These are phyloP conservation scores for Pythium utonaiense DNA, from an alignment of 352 stramenopile species.

Conservation along the genomic window DNA sequence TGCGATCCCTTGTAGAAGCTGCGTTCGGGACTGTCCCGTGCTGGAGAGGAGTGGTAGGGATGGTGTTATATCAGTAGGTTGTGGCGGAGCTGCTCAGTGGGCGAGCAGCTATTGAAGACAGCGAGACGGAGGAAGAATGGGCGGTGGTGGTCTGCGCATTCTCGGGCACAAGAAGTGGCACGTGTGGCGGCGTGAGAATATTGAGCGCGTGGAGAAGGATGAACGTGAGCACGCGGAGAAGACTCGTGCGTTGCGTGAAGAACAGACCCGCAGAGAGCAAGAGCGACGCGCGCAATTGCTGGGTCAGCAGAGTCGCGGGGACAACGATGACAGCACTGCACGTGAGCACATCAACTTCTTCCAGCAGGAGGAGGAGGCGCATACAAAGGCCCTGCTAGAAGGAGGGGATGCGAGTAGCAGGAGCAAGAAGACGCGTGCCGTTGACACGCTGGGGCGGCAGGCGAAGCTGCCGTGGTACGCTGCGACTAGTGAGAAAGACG, in stretches of 20 bases:
- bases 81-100: too few species aligned
- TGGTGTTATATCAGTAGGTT: slow-evolving; percentile 6
- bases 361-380: slow-evolving; percentile 21
- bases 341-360: slow-evolving; percentile 27
- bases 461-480: slow-evolving; percentile 25
- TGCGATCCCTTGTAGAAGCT: background rate
- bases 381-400: slow-evolving; percentile 22
- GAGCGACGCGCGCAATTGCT: slow-evolving; percentile 21
- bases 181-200: slow-evolving; percentile 82
- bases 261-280: slow-evolving; percentile 14
- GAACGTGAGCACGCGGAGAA: slow-evolving; percentile 44
- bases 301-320: background rate
- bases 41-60: background rate
- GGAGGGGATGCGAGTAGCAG: background rate
- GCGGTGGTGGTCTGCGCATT: slow-evolving; percentile 28
- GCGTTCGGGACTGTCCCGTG: background rate
- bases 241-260: slow-evolving; percentile 27
- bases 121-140: slow-evolving; percentile 21
- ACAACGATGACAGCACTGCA: background rate
- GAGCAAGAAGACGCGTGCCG: background rate
- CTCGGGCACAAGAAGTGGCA: slow-evolving; percentile 75
- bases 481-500: background rate
- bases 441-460: slow-evolving; percentile 18
- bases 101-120: too few species aligned
- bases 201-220: slow-evolving; percentile 70